A percentile compares a stretch with the other conserved stretches of the same genome.
Evolutionary conservation across 2,329 filamentous ascomycete genomes (phyloP).

Genomic region (Dactylellina parvicollis): DNA sequence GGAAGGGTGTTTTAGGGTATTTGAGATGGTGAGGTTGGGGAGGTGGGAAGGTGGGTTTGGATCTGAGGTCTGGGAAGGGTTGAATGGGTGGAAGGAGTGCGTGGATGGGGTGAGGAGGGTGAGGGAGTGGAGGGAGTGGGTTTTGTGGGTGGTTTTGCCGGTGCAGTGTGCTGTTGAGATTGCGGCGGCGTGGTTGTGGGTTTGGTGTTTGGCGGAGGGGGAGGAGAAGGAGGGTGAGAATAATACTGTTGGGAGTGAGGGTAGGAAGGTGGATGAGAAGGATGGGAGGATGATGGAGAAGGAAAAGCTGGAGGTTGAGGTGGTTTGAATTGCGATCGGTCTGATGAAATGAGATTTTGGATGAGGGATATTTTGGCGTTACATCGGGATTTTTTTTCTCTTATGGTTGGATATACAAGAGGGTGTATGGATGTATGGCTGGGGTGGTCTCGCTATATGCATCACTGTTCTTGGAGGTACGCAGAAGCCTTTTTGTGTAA

Average conservation of each 20-base stretch:
- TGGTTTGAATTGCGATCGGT: too few species aligned
- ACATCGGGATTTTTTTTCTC: too few species aligned
- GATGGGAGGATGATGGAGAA: too few species aligned
- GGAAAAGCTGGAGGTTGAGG: neutral
- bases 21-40: neutral
- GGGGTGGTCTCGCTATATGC: too few species aligned
- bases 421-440: too few species aligned
- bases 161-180: slow-evolving; percentile 24
- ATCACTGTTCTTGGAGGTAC: too few species aligned
- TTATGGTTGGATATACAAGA: too few species aligned
- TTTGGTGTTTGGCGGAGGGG: slow-evolving; percentile 25
- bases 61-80: slow-evolving; percentile 3
- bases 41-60: neutral
- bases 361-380: too few species aligned
- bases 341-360: too few species aligned
- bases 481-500: too few species aligned
- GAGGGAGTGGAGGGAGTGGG: slow-evolving; percentile 31
- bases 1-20: neutral
- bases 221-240: slow-evolving; percentile 2
- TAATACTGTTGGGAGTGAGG: too few species aligned
- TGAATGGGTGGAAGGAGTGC: slow-evolving; percentile 17
- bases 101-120: slow-evolving; percentile 8
- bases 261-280: neutral
- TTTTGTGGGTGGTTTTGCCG: slow-evolving; percentile 32
- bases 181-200: slow-evolving; percentile 14